Percentiles rank a stretch among this genome's conserved stretches.
Evolutionary conservation across 139 green algal species (phyloP).

Genomic region (Medakamo hakoo): DNA sequence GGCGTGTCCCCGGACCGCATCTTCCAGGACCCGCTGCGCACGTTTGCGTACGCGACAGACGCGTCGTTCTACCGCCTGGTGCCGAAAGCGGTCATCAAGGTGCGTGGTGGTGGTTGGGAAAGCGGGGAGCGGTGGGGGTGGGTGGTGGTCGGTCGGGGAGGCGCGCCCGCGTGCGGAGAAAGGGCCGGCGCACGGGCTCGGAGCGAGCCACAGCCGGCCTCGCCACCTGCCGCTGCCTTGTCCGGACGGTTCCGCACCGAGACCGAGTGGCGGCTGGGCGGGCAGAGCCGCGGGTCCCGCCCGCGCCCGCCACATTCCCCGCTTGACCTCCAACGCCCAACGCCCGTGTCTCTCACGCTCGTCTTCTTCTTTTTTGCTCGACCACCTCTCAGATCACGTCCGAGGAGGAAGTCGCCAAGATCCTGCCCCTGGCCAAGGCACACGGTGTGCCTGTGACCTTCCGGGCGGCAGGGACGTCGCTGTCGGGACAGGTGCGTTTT

Average conservation of each 20-base stretch:
- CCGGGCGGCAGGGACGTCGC: constrained; percentile 78
- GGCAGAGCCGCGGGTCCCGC: neutral
- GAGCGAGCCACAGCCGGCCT: too few species aligned
- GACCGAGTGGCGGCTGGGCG: neutral
- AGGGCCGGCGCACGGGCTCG: neutral
- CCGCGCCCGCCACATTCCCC: neutral
- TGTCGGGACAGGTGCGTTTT: constrained; percentile 82
- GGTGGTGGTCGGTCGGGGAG: too few species aligned
- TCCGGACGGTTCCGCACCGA: neutral
- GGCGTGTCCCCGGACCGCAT: constrained; percentile 25
- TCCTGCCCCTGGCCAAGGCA: constrained; percentile 72
- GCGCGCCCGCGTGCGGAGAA: too few species aligned
- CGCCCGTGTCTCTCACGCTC: neutral
- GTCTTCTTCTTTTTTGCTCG: too few species aligned
- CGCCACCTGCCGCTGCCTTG: neutral
- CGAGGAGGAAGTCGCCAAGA: constrained; percentile 70
- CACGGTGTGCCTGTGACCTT: constrained; percentile 89
- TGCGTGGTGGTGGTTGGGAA: constrained; percentile 4
- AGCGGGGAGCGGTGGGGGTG: neutral
- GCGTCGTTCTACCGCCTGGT: constrained; percentile 87
- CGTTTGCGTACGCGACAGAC: constrained; percentile 90
- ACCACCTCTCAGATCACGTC: constrained; percentile 52
- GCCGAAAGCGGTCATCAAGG: constrained; percentile 73
- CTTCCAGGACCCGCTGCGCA: constrained; percentile 78
- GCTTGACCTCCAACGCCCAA: too few species aligned